These are phyloP conservation scores for Mytilinidion resinicola DNA, from an alignment of 495 filamentous ascomycete genomes.

Conservation along the genomic window DNA sequence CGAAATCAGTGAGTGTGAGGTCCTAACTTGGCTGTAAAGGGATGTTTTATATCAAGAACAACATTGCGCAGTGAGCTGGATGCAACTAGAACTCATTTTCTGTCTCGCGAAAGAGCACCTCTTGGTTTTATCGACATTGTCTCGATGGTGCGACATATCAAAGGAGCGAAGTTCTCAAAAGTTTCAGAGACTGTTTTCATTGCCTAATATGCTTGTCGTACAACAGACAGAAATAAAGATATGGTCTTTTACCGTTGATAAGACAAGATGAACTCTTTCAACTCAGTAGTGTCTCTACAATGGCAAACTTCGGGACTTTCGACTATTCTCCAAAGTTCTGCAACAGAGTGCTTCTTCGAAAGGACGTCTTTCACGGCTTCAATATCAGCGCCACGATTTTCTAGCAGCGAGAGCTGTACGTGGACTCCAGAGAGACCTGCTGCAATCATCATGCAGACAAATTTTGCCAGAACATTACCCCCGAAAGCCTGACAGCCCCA, in stretches of 20 bases:
- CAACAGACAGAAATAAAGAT: neutral
- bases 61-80: too few species aligned
- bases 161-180: too few species aligned
- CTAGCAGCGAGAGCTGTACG: conserved; percentile 8
- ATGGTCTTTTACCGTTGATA: neutral
- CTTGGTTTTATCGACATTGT: too few species aligned
- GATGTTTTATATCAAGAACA: too few species aligned
- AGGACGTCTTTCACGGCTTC: neutral
- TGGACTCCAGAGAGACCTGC: conserved; percentile 11
- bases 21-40: too few species aligned
- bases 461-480: conserved; percentile 17
- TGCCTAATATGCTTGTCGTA: too few species aligned
- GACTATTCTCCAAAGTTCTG: neutral
- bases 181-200: too few species aligned
- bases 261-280: neutral
- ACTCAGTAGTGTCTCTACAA: neutral
- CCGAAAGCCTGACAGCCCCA: conserved; percentile 25
- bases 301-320: neutral
- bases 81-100: too few species aligned
- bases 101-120: too few species aligned
- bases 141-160: too few species aligned
- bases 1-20: too few species aligned
- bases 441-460: conserved; percentile 21
- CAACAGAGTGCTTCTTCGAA: neutral
- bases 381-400: neutral